Percentiles rank a stretch among this genome's conserved stretches.
Evolutionary conservation across 352 stramenopile species (phyloP).

Genomic region (Phytopythium boreale): DNA sequence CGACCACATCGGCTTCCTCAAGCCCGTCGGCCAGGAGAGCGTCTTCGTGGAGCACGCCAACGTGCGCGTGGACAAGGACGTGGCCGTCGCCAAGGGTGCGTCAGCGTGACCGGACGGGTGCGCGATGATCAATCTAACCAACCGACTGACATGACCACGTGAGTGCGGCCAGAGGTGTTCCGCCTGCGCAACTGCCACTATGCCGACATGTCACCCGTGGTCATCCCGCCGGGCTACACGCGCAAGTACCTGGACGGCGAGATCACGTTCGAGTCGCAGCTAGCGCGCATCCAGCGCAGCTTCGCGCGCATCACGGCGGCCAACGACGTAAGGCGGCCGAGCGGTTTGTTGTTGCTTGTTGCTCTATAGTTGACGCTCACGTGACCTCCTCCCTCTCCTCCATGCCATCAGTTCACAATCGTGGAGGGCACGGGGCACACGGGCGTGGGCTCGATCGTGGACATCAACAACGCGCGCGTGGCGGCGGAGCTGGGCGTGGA

Average conservation of each 20-base stretch:
- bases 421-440: slow-evolving; percentile 90
- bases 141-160: no score
- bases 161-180: slow-evolving; percentile 91
- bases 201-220: slow-evolving; percentile 93
- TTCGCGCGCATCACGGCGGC: slow-evolving; percentile 57
- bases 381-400: not conserved
- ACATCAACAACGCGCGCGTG: slow-evolving; percentile 95
- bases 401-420: slow-evolving; percentile 53
- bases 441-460: slow-evolving; percentile 95
- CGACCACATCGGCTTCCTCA: slow-evolving; percentile 89
- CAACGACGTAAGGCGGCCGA: slow-evolving; percentile 44
- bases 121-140: no score
- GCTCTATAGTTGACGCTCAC: not conserved
- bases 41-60: slow-evolving; percentile 61
- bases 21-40: slow-evolving; percentile 94
- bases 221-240: slow-evolving; percentile 96
- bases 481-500: slow-evolving; percentile 89
- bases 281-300: slow-evolving; percentile 64
- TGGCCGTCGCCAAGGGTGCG: slow-evolving; percentile 86
- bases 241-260: slow-evolving; percentile 94
- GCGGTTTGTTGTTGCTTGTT: not conserved
- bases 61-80: slow-evolving; percentile 90
- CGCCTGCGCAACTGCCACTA: slow-evolving; percentile 91
- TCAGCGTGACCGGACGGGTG: slow-evolving; percentile 20
- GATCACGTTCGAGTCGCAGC: slow-evolving; percentile 76